A percentile compares a stretch with the other conserved stretches of the same genome.
Conservation (phyloP, 1,284 basidiomycete genomes). For the Puccinia horiana region DNA sequence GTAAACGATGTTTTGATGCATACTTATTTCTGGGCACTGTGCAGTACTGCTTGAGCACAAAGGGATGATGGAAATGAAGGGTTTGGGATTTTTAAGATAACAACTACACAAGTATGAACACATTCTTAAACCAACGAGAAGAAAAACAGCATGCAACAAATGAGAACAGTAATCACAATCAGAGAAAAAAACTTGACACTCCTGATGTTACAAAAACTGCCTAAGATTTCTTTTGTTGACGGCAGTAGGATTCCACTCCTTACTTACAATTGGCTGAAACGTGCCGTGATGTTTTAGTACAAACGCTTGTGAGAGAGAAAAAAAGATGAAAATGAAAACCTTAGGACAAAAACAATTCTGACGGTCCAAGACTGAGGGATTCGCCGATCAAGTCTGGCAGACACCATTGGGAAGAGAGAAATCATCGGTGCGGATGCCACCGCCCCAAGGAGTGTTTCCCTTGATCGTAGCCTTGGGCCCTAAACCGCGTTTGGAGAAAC, state of each 20-base stretch:
- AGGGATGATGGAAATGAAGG: too few relatives aligned
- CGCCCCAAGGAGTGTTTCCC: conserved; percentile 88
- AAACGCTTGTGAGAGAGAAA: not conserved
- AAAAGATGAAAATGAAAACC: not conserved
- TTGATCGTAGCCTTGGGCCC: conserved; percentile 53
- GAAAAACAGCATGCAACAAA: not conserved
- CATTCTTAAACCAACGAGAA: not conserved
- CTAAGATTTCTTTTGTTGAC: not conserved
- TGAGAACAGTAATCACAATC: not conserved
- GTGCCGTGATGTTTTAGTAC: not conserved
- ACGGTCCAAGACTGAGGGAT: not conserved
- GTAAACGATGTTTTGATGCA: too few relatives aligned
- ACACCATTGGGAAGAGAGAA: conserved; percentile 58
- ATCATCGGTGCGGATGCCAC: conserved; percentile 68
- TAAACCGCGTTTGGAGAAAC: conserved; percentile 78
- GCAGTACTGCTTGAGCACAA: too few relatives aligned
- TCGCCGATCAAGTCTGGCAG: not conserved
- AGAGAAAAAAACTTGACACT: not conserved
- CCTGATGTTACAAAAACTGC: not conserved
- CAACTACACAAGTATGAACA: not conserved
- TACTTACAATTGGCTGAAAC: too few relatives aligned
- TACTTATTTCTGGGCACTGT: too few relatives aligned
- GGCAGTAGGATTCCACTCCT: not conserved
- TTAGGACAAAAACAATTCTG: not conserved
- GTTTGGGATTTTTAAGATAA: not conserved